A percentile compares a stretch with the other conserved stretches of the same genome.
phyloP scores from a whole-genome alignment of 2,329 filamentous ascomycete genomes.

The Microascus cirrosus region DNA sequence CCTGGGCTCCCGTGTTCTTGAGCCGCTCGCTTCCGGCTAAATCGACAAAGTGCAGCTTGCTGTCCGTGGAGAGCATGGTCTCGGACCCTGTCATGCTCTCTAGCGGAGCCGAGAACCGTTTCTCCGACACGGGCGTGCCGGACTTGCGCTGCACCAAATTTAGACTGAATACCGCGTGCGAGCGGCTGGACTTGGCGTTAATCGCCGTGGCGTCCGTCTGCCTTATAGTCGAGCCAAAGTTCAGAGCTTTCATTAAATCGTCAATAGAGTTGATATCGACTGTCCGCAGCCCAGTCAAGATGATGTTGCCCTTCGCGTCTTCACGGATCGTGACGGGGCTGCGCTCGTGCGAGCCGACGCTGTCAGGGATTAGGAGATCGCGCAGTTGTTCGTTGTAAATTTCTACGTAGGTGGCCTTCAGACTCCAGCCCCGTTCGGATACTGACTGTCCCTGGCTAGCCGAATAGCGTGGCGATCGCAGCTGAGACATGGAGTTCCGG shows the following conservation, averaged over 20 bases:
- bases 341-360: slow-evolving; percentile 58
- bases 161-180: slow-evolving; percentile 92
- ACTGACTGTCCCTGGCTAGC: slow-evolving; percentile 14
- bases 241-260: slow-evolving; percentile 78
- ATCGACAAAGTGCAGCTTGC: slow-evolving; percentile 98
- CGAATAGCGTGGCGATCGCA: slow-evolving; percentile 75
- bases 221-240: slow-evolving; percentile 85
- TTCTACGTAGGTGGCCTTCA: slow-evolving; percentile 91
- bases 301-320: slow-evolving; percentile 86
- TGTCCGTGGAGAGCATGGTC: slow-evolving; percentile 75
- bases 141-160: slow-evolving; percentile 81
- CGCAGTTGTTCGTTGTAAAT: slow-evolving; percentile 97
- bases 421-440: slow-evolving; percentile 70
- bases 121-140: slow-evolving; percentile 56
- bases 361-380: slow-evolving; percentile 75
- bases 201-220: slow-evolving; percentile 96
- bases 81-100: slow-evolving; percentile 66
- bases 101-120: slow-evolving; percentile 75
- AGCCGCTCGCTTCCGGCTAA: slow-evolving; percentile 90
- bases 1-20: slow-evolving; percentile 94
- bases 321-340: slow-evolving; percentile 82
- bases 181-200: slow-evolving; percentile 94
- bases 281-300: slow-evolving; percentile 82
- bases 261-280: slow-evolving; percentile 85
- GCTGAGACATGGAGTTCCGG: slow-evolving; percentile 62